These are phyloP conservation scores for Blastobotrys robertii DNA, from an alignment of 805 yeast species.

Conservation along the genomic window DNA sequence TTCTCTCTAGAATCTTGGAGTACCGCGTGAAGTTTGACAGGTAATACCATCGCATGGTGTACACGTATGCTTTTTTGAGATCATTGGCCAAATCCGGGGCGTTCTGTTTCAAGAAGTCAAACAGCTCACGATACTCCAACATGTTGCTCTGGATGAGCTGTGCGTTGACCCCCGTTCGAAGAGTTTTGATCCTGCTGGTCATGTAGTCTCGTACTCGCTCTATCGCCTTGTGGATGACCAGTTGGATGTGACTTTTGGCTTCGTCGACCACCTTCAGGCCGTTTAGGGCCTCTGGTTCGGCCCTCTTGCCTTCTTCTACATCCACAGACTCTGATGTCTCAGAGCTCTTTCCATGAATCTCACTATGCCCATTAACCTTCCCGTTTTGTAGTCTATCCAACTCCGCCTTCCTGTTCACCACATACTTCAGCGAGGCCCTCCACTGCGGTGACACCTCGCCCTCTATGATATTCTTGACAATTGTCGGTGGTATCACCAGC, in stretches of 20 bases:
- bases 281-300: conserved; percentile 7
- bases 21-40: conserved; percentile 68
- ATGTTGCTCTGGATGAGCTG: conserved; percentile 65
- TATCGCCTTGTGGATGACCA: conserved; percentile 51
- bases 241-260: conserved; percentile 31
- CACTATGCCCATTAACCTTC: background rate
- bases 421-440: conserved; percentile 33
- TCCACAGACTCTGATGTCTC: too few relatives aligned
- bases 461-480: conserved; percentile 46
- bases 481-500: conserved; percentile 63
- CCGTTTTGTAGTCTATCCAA: background rate
- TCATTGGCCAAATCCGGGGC: conserved; percentile 60
- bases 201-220: conserved; percentile 70
- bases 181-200: conserved; percentile 51
- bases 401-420: conserved; percentile 10
- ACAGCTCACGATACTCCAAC: conserved; percentile 52
- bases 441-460: conserved; percentile 53
- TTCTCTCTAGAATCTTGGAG: conserved; percentile 56
- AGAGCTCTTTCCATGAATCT: too few relatives aligned
- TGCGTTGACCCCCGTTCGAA: conserved; percentile 60
- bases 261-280: conserved; percentile 15
- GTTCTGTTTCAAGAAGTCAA: conserved; percentile 43
- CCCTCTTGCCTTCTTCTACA: conserved; percentile 3
- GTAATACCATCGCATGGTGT: conserved; percentile 94
- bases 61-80: conserved; percentile 67